Conservation (phyloP, 2,329 filamentous ascomycete genomes). For the Domatiomyces catenatus region DNA sequence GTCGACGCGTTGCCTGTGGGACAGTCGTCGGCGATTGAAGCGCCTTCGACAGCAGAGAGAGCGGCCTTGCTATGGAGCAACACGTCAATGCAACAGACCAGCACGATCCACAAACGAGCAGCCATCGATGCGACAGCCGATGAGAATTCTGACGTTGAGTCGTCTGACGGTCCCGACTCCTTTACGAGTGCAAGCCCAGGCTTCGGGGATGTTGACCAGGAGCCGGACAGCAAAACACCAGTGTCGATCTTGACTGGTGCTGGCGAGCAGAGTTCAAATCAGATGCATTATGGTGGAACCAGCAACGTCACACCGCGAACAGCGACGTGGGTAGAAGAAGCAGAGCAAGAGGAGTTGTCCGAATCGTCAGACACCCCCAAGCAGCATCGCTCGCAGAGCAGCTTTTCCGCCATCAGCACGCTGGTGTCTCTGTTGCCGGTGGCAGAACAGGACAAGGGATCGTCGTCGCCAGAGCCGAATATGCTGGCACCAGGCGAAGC, state of each 20-base stretch:
- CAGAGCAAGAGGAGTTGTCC: neutral
- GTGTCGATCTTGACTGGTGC: neutral
- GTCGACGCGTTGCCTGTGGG: neutral
- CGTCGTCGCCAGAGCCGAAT: neutral
- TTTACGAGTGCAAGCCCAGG: slow-evolving; percentile 9
- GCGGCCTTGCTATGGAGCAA: slow-evolving; percentile 4
- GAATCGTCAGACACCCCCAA: neutral
- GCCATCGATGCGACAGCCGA: slow-evolving; percentile 16
- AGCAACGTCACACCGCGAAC: neutral
- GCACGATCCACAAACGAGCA: slow-evolving; percentile 10
- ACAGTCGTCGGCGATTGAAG: neutral
- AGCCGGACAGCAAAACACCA: slow-evolving; percentile 4
- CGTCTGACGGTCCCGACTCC: slow-evolving; percentile 3
- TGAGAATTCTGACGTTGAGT: slow-evolving; percentile 10
- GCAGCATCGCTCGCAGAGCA: slow-evolving; percentile 1
- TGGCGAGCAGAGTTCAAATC: neutral
- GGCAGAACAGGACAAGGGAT: neutral
- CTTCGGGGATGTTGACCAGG: slow-evolving; percentile 7
- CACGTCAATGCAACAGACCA: slow-evolving; percentile 8
- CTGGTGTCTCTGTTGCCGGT: slow-evolving; percentile 9
- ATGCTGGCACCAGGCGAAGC: neutral
- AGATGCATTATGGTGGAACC: neutral
- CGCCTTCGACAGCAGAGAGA: neutral
- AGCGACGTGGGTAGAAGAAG: neutral
- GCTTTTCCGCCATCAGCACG: slow-evolving; percentile 14